Conservation (phyloP, 106 monocot genomes). For the Apostasia shenzhenica region DNA sequence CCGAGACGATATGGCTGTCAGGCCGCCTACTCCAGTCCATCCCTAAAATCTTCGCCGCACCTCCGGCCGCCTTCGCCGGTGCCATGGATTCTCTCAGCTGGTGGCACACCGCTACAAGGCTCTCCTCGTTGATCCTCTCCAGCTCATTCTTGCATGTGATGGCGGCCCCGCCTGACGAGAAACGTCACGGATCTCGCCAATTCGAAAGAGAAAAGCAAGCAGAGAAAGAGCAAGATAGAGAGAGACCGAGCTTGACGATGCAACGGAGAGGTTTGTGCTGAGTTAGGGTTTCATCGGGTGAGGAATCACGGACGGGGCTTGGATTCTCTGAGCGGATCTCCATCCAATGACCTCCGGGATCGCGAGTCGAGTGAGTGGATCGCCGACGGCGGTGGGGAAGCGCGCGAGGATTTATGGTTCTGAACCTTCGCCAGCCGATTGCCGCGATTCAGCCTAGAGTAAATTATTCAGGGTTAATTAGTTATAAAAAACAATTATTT, state of each 20-base stretch:
- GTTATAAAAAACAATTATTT: no score
- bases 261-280: slow-evolving; percentile 32
- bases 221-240: not conserved
- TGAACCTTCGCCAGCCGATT: not conserved
- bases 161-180: slow-evolving; percentile 52
- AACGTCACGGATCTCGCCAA: not conserved
- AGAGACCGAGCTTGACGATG: slow-evolving; percentile 64
- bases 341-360: not conserved
- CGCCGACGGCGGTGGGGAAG: not conserved
- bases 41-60: slow-evolving; percentile 18
- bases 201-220: not conserved
- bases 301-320: not conserved
- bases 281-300: slow-evolving; percentile 4
- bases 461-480: no score
- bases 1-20: slow-evolving; percentile 10
- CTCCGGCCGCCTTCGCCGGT: not conserved
- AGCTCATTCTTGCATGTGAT: slow-evolving; percentile 72
- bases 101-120: slow-evolving; percentile 31
- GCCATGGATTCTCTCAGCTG: slow-evolving; percentile 72
- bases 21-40: slow-evolving; percentile 81
- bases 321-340: not conserved
- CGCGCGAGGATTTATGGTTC: not conserved
- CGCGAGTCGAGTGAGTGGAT: not conserved
- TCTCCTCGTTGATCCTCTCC: slow-evolving; percentile 59
- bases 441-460: no score